A percentile compares a stretch with the other conserved stretches of the same genome.
These are phyloP conservation scores for Naganishia sp. DNA, from an alignment of 1,284 basidiomycete species.

Conservation along the genomic window DNA sequence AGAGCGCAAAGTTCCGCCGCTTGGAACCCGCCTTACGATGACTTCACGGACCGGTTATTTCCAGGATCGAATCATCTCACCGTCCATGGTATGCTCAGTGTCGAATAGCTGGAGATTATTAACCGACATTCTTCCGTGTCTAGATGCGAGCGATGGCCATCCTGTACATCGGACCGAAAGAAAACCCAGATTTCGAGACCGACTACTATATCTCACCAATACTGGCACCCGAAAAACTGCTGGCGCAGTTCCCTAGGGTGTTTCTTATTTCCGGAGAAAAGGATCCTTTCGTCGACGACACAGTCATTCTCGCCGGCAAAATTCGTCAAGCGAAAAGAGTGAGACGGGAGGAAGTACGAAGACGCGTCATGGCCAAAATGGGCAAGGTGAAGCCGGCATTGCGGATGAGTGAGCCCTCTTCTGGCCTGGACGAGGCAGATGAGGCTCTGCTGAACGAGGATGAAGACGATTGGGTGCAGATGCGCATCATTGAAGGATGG, in stretches of 20 bases:
- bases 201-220: conserved; percentile 96
- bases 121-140: too few relatives aligned
- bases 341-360: conserved; percentile 64
- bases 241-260: conserved; percentile 90
- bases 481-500: conserved; percentile 87
- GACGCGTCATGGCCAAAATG: conserved; percentile 36
- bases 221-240: conserved; percentile 75
- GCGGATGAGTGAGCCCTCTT: conserved; percentile 56
- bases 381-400: conserved; percentile 54
- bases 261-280: conserved; percentile 93
- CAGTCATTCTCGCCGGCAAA: conserved; percentile 87
- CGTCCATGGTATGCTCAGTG: conserved; percentile 73
- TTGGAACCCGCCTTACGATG: conserved; percentile 90
- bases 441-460: conserved; percentile 68
- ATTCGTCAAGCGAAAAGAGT: conserved; percentile 87
- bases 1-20: conserved; percentile 48
- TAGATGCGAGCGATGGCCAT: conserved; percentile 99
- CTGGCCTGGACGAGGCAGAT: conserved; percentile 46
- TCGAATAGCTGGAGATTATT: conserved; percentile 1
- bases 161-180: conserved; percentile 88
- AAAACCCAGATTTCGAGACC: conserved; percentile 86
- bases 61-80: conserved; percentile 85
- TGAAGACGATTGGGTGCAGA: conserved; percentile 86
- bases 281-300: conserved; percentile 95
- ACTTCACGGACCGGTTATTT: conserved; percentile 93